phyloP scores from a whole-genome alignment of 164 flowering plant genomes.

The Vitis amurensis region DNA sequence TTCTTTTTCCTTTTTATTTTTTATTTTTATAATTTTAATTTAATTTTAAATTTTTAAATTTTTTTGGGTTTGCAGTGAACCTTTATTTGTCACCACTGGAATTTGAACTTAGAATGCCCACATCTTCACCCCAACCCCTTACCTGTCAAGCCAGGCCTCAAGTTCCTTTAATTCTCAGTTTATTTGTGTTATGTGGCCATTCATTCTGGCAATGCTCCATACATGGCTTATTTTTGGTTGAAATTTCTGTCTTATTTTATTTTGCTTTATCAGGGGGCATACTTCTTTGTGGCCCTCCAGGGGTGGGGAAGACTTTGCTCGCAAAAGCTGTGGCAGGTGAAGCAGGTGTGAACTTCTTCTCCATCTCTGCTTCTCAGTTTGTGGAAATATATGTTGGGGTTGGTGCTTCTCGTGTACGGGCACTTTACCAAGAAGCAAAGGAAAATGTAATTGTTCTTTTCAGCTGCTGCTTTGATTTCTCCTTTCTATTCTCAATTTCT shows the following conservation, averaged over 20 bases:
- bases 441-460: conserved; percentile 59
- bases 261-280: conserved; percentile 72
- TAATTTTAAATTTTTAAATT: too few relatives aligned
- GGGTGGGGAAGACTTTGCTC: conserved; percentile 91
- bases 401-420: conserved; percentile 97
- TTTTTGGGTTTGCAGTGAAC: too few relatives aligned
- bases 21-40: too few relatives aligned
- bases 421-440: conserved; percentile 91
- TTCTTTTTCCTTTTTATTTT: too few relatives aligned
- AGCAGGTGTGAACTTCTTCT: conserved; percentile 98
- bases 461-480: background rate
- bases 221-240: background rate
- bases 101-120: too few relatives aligned
- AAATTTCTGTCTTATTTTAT: background rate
- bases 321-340: conserved; percentile 99
- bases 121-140: too few relatives aligned
- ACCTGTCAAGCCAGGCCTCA: too few relatives aligned
- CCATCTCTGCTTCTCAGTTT: conserved; percentile 96
- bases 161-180: background rate
- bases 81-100: too few relatives aligned
- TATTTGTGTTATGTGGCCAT: background rate
- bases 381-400: conserved; percentile 99
- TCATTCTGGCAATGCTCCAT: background rate
- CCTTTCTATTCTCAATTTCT: background rate
- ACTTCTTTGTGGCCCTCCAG: conserved; percentile 98